These are phyloP conservation scores for Posidonia australis DNA, from an alignment of 106 monocot species.

Conservation along the genomic window DNA sequence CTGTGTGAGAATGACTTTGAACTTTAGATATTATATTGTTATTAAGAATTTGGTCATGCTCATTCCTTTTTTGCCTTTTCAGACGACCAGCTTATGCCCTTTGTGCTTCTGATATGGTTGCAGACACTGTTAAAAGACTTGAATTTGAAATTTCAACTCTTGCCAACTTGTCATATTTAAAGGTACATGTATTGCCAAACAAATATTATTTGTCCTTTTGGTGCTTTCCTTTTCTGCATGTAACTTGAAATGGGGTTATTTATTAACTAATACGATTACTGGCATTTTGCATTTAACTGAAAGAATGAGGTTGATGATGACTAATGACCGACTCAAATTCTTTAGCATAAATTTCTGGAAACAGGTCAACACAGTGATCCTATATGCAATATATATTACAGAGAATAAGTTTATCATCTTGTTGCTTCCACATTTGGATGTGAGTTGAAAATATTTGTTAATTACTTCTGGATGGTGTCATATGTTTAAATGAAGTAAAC, in stretches of 20 bases:
- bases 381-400: no score
- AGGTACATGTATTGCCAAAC: constrained; percentile 32
- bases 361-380: no score
- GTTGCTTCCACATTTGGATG: no score
- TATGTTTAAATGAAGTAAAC: no score
- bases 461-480: no score
- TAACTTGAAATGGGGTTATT: neutral
- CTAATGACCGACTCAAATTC: no score
- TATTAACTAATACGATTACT: no score
- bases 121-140: constrained; percentile 31
- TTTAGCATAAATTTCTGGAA: no score
- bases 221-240: neutral
- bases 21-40: neutral
- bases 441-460: no score
- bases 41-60: neutral
- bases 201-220: neutral
- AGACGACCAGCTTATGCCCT: constrained; percentile 66
- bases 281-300: no score
- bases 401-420: no score
- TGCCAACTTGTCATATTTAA: constrained; percentile 61
- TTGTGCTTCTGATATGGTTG: constrained; percentile 38
- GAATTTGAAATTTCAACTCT: constrained; percentile 77
- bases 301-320: no score
- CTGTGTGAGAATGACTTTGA: neutral
- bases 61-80: constrained; percentile 9